phyloP scores from a whole-genome alignment of 2,329 filamentous ascomycete species.

The Nemania serpens region DNA sequence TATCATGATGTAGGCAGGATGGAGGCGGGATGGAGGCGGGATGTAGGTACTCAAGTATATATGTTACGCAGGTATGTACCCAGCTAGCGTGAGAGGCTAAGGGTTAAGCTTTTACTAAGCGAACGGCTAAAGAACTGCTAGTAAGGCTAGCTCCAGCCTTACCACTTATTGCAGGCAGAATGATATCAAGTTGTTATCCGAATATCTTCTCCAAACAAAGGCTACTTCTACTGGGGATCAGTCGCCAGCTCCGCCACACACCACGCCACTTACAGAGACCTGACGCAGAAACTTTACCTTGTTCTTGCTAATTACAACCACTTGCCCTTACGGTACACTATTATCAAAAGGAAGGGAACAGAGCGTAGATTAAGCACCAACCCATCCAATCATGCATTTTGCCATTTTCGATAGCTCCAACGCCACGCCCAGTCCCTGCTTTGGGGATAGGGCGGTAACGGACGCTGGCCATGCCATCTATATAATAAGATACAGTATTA shows the following conservation, averaged over 20 bases:
- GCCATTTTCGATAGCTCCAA: conserved; percentile 7
- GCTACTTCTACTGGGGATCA: not conserved
- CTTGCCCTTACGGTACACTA: conserved; percentile 10
- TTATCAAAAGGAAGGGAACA: not conserved
- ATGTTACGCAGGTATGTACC: too few relatives aligned
- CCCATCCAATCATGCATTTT: conserved; percentile 11
- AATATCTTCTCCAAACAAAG: conserved; percentile 13
- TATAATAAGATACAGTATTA: not conserved
- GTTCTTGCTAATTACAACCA: conserved; percentile 3
- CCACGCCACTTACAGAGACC: not conserved
- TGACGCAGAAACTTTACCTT: conserved; percentile 2
- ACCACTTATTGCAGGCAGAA: not conserved
- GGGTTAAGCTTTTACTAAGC: not conserved
- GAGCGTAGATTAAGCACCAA: not conserved
- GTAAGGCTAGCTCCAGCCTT: conserved; percentile 20
- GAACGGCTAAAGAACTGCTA: not conserved
- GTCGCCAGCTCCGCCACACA: not conserved
- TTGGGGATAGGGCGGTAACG: not conserved
- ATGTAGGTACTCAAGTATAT: not conserved
- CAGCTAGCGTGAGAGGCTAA: too few relatives aligned
- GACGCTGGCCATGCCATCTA: not conserved
- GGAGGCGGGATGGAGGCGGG: not conserved
- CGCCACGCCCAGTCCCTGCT: not conserved
- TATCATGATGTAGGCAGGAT: not conserved
- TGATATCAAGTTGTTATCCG: conserved; percentile 21